These are phyloP conservation scores for Falciphora oryzae DNA, from an alignment of 2,329 filamentous ascomycete species.

Conservation along the genomic window DNA sequence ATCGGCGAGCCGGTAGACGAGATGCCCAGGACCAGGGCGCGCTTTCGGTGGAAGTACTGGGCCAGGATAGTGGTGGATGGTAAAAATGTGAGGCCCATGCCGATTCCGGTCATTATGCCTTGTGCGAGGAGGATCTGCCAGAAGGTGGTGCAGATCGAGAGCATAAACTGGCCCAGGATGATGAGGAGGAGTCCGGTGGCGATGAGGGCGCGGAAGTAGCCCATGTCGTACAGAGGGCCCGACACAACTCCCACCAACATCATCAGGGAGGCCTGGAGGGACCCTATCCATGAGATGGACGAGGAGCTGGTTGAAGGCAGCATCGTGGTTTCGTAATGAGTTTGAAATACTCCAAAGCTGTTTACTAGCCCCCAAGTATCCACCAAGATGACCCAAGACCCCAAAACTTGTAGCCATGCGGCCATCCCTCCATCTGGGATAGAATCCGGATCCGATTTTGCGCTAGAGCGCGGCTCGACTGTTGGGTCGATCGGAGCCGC, in stretches of 20 bases:
- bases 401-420: slow-evolving; percentile 36
- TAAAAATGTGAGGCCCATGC: slow-evolving; percentile 29
- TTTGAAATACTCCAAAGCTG: slow-evolving; percentile 40
- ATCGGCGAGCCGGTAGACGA: slow-evolving; percentile 29
- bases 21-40: slow-evolving; percentile 28
- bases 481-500: too few species aligned
- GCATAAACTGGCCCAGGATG: slow-evolving; percentile 37
- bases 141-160: slow-evolving; percentile 36
- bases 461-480: background rate
- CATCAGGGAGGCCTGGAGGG: slow-evolving; percentile 35
- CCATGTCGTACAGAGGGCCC: slow-evolving; percentile 37
- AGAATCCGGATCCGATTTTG: background rate
- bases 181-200: slow-evolving; percentile 29
- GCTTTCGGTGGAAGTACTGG: slow-evolving; percentile 32
- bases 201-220: slow-evolving; percentile 34
- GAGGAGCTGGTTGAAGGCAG: slow-evolving; percentile 28
- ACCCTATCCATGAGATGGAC: slow-evolving; percentile 40
- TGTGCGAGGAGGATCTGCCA: slow-evolving; percentile 36
- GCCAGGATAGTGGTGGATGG: slow-evolving; percentile 31
- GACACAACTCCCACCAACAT: slow-evolving; percentile 33
- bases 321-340: slow-evolving; percentile 34
- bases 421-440: slow-evolving; percentile 29
- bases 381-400: slow-evolving; percentile 30
- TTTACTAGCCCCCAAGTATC: slow-evolving; percentile 30
- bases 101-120: slow-evolving; percentile 32